Conservation (phyloP, 2,329 filamentous ascomycete genomes). For the Lanzia echinophila region DNA sequence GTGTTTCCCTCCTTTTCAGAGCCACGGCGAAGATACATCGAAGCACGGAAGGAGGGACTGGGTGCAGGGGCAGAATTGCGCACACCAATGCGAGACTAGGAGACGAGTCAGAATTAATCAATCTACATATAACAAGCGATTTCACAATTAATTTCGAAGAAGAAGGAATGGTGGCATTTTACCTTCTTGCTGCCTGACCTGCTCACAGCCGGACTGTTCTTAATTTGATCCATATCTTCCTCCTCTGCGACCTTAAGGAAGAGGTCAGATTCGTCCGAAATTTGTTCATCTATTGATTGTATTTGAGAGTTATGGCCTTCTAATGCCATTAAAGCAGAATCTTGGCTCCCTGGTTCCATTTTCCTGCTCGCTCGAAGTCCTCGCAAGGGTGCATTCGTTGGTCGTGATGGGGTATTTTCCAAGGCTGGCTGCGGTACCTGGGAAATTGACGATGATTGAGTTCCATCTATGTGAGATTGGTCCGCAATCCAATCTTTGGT, state of each 20-base stretch:
- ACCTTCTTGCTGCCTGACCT: constrained; percentile 23
- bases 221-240: constrained; percentile 16
- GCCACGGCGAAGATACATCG: constrained; percentile 23
- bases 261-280: constrained; percentile 29
- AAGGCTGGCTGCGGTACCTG: constrained; percentile 7
- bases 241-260: constrained; percentile 30
- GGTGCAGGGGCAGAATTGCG: constrained; percentile 25
- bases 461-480: constrained; percentile 16
- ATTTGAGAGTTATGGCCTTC: constrained; percentile 18
- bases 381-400: constrained; percentile 25
- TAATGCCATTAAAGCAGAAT: constrained; percentile 21
- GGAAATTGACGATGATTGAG: not conserved
- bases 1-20: constrained; percentile 23
- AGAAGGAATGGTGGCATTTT: constrained; percentile 9
- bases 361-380: constrained; percentile 23
- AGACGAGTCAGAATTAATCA: constrained; percentile 11
- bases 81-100: constrained; percentile 24
- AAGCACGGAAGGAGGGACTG: constrained; percentile 14
- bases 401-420: constrained; percentile 14
- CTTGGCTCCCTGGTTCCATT: constrained; percentile 15
- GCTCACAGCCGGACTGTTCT: constrained; percentile 15
- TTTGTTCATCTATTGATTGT: constrained; percentile 22
- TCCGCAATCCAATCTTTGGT: constrained; percentile 26
- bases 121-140: not conserved
- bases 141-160: too few relatives aligned